Conservation (phyloP, 306 rosid species). For the Trifolium dubium region DNA sequence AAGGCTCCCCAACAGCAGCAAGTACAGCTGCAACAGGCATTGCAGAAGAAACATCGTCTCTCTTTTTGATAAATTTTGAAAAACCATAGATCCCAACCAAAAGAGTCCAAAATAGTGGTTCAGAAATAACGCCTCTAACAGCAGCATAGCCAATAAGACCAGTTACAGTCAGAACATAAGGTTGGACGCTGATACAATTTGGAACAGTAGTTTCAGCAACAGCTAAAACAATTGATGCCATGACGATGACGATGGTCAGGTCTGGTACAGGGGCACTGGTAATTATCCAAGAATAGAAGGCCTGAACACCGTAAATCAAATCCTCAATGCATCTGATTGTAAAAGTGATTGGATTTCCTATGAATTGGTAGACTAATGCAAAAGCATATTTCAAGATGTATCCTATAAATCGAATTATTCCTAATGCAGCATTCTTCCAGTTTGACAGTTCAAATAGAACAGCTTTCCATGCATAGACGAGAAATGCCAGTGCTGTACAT, state of each 20-base stretch:
- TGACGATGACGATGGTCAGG: slow-evolving; percentile 56
- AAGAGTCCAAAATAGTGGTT: slow-evolving; percentile 92
- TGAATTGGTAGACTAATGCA: slow-evolving; percentile 66
- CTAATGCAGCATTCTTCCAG: slow-evolving; percentile 69
- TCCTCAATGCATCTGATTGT: slow-evolving; percentile 66
- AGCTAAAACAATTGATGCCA: slow-evolving; percentile 74
- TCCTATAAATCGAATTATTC: slow-evolving; percentile 58
- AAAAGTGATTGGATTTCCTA: slow-evolving; percentile 81
- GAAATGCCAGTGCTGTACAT: slow-evolving; percentile 70
- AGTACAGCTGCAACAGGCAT: slow-evolving; percentile 82
- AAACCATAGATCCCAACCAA: slow-evolving; percentile 64
- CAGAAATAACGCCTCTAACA: slow-evolving; percentile 71
- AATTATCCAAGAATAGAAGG: slow-evolving; percentile 77
- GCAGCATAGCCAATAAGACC: slow-evolving; percentile 85
- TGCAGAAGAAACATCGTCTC: slow-evolving; percentile 75
- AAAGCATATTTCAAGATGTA: slow-evolving; percentile 57
- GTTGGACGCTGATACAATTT: slow-evolving; percentile 64
- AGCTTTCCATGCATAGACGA: slow-evolving; percentile 92
- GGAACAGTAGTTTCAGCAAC: slow-evolving; percentile 80
- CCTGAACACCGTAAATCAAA: slow-evolving; percentile 55
- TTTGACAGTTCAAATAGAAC: slow-evolving; percentile 81
- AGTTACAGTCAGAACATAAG: slow-evolving; percentile 70
- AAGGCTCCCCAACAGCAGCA: slow-evolving; percentile 91
- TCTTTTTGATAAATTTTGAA: slow-evolving; percentile 65
- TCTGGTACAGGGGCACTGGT: slow-evolving; percentile 77